Percentiles rank a stretch among this genome's conserved stretches.
Evolutionary conservation across 164 flowering plant genomes (phyloP).

Genomic region (Akebia trifoliata): DNA sequence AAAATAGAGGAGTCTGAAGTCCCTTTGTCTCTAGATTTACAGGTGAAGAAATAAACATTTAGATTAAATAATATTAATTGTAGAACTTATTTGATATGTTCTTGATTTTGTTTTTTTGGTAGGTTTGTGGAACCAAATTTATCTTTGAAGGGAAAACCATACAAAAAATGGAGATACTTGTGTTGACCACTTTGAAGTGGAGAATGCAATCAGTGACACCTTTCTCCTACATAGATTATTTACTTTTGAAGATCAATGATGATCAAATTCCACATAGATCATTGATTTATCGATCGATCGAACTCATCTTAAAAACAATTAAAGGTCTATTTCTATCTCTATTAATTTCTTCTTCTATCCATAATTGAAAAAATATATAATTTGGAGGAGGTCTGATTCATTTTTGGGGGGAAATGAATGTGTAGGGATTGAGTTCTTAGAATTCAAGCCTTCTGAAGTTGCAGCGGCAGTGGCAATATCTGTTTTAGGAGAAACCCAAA

Average conservation of each 20-base stretch:
- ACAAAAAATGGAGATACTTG: slow-evolving; percentile 80
- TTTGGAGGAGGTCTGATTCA: slow-evolving; percentile 14
- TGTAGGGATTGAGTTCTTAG: slow-evolving; percentile 71
- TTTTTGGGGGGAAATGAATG: slow-evolving; percentile 36
- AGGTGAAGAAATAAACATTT: slow-evolving; percentile 37
- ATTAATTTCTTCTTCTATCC: not conserved
- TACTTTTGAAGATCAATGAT: slow-evolving; percentile 40
- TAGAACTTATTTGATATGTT: not conserved
- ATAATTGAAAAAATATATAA: not conserved
- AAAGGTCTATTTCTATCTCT: slow-evolving; percentile 30
- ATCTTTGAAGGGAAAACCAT: slow-evolving; percentile 68
- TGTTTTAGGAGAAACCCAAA: slow-evolving; percentile 37
- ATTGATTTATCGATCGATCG: slow-evolving; percentile 30
- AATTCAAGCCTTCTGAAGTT: slow-evolving; percentile 67
- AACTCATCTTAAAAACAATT: slow-evolving; percentile 38
- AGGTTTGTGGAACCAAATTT: slow-evolving; percentile 58
- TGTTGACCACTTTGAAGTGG: slow-evolving; percentile 65
- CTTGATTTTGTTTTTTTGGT: slow-evolving; percentile 4
- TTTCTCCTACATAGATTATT: slow-evolving; percentile 58
- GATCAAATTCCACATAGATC: slow-evolving; percentile 27
- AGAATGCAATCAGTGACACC: slow-evolving; percentile 72
- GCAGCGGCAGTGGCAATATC: slow-evolving; percentile 74
- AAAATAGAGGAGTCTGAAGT: slow-evolving; percentile 83
- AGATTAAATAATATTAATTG: slow-evolving; percentile 13
- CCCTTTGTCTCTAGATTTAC: slow-evolving; percentile 64